Percentiles rank a stretch among this genome's conserved stretches.
These are phyloP conservation scores for Nakazawaea anatomiae DNA, from an alignment of 805 yeast species.

Conservation along the genomic window DNA sequence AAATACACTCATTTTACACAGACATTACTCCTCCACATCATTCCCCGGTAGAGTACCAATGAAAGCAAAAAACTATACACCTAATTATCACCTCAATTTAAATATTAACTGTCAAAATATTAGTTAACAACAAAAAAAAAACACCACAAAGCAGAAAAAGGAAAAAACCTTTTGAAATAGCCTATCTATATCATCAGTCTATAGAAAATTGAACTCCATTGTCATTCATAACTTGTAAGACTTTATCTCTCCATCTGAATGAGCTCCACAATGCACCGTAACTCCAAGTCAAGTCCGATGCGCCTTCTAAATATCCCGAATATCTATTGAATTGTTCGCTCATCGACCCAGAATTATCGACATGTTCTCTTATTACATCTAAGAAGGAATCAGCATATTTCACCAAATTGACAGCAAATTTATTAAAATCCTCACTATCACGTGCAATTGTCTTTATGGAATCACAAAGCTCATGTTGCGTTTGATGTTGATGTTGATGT, in stretches of 20 bases:
- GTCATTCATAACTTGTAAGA: constrained; percentile 14
- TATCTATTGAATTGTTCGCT: constrained; percentile 84
- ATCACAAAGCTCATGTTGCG: no score
- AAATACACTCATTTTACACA: no score
- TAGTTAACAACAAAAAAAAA: not conserved
- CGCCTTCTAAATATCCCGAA: constrained; percentile 86
- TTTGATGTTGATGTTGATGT: no score
- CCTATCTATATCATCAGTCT: not conserved
- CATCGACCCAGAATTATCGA: constrained; percentile 63
- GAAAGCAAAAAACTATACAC: no score
- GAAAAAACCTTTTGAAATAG: no score
- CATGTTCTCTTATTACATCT: constrained; percentile 51
- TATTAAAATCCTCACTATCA: constrained; percentile 38
- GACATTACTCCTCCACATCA: no score
- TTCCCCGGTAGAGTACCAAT: no score
- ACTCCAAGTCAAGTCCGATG: constrained; percentile 85
- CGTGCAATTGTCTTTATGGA: no score
- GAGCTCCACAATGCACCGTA: constrained; percentile 74
- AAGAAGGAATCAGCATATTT: constrained; percentile 65
- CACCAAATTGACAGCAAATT: constrained; percentile 39
- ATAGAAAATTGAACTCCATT: not conserved
- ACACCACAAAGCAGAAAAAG: not conserved
- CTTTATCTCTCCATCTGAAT: constrained; percentile 53
- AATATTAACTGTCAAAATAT: not conserved
- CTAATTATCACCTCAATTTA: no score